These are phyloP conservation scores for Cyberlindnera japonica DNA, from an alignment of 805 yeast genomes.

Conservation along the genomic window DNA sequence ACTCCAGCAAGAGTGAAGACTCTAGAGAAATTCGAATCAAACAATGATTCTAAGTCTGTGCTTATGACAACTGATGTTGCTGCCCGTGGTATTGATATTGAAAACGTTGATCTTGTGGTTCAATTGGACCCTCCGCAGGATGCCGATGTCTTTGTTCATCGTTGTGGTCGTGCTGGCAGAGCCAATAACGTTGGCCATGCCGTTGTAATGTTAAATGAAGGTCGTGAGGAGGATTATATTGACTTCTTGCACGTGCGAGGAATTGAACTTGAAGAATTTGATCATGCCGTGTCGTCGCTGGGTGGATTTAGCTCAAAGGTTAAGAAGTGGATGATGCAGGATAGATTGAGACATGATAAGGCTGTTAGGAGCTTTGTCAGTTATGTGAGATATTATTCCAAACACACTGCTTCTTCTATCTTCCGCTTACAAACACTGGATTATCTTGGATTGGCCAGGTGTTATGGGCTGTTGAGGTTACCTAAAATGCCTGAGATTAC, in stretches of 20 bases:
- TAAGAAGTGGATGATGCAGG: conserved; percentile 59
- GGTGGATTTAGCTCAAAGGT: conserved; percentile 20
- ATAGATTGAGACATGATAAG: conserved; percentile 77
- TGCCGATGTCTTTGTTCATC: conserved; percentile 84
- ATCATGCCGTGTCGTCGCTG: conserved; percentile 14
- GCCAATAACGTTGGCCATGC: conserved; percentile 85
- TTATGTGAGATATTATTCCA: conserved; percentile 76
- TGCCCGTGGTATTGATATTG: conserved; percentile 93
- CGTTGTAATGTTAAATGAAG: conserved; percentile 64
- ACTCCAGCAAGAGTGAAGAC: conserved; percentile 77
- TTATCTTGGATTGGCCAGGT: conserved; percentile 63
- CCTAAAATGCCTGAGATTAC: conserved; percentile 94
- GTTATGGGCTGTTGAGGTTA: conserved; percentile 76
- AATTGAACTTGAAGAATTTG: conserved; percentile 46
- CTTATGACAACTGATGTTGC: conserved; percentile 97
- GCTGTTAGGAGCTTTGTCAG: conserved; percentile 81
- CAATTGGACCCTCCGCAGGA: conserved; percentile 95
- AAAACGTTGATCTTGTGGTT: conserved; percentile 90
- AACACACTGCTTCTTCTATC: conserved; percentile 84
- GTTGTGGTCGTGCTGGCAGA: conserved; percentile 94
- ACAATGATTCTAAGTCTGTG: conserved; percentile 45
- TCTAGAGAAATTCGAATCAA: conserved; percentile 46
- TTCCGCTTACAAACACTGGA: conserved; percentile 73
- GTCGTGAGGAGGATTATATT: conserved; percentile 77
- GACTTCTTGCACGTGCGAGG: conserved; percentile 75